Conservation (phyloP, 2,329 filamentous ascomycete genomes). For the Microsporum ferrugineum region DNA sequence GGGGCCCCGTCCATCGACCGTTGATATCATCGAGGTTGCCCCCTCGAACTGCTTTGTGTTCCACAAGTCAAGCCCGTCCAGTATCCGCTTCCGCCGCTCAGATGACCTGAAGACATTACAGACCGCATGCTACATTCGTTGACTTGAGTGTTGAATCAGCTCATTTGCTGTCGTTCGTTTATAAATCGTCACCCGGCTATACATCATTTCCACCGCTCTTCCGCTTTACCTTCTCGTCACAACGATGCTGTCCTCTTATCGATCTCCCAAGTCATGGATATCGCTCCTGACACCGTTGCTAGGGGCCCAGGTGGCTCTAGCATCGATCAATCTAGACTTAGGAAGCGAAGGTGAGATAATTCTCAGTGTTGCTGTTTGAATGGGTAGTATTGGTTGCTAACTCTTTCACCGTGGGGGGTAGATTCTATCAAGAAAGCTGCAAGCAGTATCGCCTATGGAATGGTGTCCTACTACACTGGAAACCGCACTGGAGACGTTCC, state of each 20-base stretch:
- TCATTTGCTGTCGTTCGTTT: neutral
- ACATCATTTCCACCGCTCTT: neutral
- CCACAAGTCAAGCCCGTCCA: neutral
- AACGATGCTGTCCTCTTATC: neutral
- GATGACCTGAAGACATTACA: neutral
- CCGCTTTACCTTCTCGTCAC: neutral
- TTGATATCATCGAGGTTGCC: neutral
- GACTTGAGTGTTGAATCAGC: neutral
- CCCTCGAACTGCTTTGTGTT: neutral
- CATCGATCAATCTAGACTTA: conserved; percentile 19
- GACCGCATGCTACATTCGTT: neutral
- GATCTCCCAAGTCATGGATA: conserved; percentile 6
- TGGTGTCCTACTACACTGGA: conserved; percentile 28
- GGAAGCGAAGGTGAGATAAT: conserved; percentile 16
- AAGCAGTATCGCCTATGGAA: conserved; percentile 23
- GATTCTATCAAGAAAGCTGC: conserved; percentile 27
- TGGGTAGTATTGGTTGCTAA: neutral
- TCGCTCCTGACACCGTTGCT: conserved; percentile 14
- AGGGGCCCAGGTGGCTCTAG: conserved; percentile 17
- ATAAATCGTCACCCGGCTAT: neutral
- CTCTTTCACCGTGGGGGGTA: conserved; percentile 13
- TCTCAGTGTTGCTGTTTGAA: neutral
- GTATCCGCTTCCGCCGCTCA: neutral
- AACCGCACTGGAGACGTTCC: conserved; percentile 24
- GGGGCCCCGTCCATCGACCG: neutral